phyloP scores from a whole-genome alignment of 495 filamentous ascomycete genomes.

The Cercophora samala region DNA sequence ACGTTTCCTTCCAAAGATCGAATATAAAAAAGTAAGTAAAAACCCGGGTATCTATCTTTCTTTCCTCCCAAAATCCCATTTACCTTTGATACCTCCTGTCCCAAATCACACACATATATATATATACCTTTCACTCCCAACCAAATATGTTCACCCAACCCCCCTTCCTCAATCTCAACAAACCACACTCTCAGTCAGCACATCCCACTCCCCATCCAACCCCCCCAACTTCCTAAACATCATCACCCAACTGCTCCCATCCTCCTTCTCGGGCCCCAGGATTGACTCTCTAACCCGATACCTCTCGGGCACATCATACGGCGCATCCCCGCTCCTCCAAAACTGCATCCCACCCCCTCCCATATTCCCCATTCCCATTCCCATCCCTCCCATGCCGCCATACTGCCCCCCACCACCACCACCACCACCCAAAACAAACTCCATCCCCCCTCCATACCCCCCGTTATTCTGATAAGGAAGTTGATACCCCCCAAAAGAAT shows the following conservation, averaged over 20 bases:
- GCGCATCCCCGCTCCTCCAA: conserved; percentile 27
- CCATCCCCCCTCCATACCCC: not conserved
- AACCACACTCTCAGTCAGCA: conserved; percentile 29
- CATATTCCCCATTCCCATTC: not conserved
- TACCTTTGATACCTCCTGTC: not conserved
- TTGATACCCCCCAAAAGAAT: conserved; percentile 4
- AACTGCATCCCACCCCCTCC: not conserved
- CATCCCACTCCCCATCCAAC: conserved; percentile 30
- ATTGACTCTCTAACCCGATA: conserved; percentile 32
- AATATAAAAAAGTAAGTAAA: not conserved
- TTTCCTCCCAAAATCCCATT: conserved; percentile 4
- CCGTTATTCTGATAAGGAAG: not conserved
- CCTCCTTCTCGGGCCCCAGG: conserved; percentile 30
- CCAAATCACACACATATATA: not conserved
- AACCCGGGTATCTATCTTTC: not conserved
- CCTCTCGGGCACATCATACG: conserved; percentile 33
- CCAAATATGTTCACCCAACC: not conserved
- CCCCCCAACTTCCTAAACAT: conserved; percentile 32
- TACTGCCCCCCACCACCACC: too few relatives aligned
- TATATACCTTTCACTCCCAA: conserved; percentile 3
- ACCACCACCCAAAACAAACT: not conserved
- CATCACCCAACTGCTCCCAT: conserved; percentile 33
- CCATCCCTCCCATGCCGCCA: not conserved
- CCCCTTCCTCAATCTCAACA: not conserved
- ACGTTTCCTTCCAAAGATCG: not conserved